Evolutionary conservation across 2,329 filamentous ascomycete genomes (phyloP), one percentile per base, ranked within the genome.

Genomic region (Talaromyces verruculosus): DNA sequence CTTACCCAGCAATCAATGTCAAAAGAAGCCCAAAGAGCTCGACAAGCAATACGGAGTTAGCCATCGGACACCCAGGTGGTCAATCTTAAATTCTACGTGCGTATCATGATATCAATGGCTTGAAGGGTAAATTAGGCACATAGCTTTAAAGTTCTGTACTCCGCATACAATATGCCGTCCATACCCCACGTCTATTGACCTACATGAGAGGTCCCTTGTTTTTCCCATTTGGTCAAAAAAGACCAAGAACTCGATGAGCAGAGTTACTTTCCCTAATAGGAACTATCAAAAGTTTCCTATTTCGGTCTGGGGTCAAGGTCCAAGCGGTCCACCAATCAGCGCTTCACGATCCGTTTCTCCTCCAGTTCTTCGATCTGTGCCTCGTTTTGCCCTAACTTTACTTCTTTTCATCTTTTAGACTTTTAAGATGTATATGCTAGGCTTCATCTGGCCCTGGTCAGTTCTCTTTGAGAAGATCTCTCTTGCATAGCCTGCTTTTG

Each of bases 331-430:
- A 35, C 49, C 49, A 53, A 53, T 53, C 28, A 33, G 25, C 49
- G 28, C 49, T 15, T 33, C 49, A n/a, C 49, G 49, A 53, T 53
- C 49, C 3, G 28, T 30, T 33, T 33, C 28, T 33, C 28, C 15
- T 53, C 28, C 17, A n/a, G 49, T 33, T 53, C 49, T 53, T 17
- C 49, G 49, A 53, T 53, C 49, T 53, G 28, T 53, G 49, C 28
- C 17, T 53, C 28, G 28, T 53, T 53, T 53, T 53, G 15, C 28
- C 28, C 28, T 33, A 17, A 53, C 6, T 51, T n/a, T 28, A 28
- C 22, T 47, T 28, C 13, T 51, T 51, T 47, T 22, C 33, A 39
- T 19, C 19, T 30, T 51, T 51, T 51, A 51, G 47, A 30, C 15
- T 51, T 30, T 51, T 15, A 6, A 11, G n/a, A 51, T 8, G 47